These are phyloP conservation scores for Ophiostoma himal-ulmi DNA, from an alignment of 2,329 filamentous ascomycete species.

Conservation along the genomic window DNA sequence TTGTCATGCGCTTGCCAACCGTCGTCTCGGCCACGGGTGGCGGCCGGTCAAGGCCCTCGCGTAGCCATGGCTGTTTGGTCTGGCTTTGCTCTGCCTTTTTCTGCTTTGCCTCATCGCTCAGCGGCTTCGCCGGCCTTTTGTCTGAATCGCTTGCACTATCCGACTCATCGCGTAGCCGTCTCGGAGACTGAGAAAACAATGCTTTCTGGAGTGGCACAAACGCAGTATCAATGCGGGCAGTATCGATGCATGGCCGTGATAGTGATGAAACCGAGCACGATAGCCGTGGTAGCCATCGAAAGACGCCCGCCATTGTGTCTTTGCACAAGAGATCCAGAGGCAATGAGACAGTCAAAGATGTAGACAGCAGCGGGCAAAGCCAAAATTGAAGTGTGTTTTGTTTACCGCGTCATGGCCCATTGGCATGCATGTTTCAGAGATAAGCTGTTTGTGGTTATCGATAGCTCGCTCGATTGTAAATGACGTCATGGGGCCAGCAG, in stretches of 20 bases:
- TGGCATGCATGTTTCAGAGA: slow-evolving; percentile 4
- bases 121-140: background rate
- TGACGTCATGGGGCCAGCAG: background rate
- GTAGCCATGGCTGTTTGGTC: background rate
- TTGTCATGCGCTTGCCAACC: background rate
- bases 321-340: background rate
- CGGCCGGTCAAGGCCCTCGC: background rate
- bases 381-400: background rate
- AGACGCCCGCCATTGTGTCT: slow-evolving; percentile 3
- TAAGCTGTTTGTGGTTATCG: background rate
- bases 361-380: background rate
- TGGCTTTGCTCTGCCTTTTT: background rate
- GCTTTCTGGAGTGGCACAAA: background rate
- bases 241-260: background rate
- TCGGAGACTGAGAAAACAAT: background rate
- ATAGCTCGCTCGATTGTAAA: background rate
- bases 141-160: background rate
- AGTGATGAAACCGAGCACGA: background rate
- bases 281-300: background rate
- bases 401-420: background rate
- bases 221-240: background rate
- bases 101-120: background rate
- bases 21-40: background rate
- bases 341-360: background rate
- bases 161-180: background rate